Evolutionary conservation across 805 yeast genomes (phyloP), one percentile per base, ranked within the genome.

Genomic region (Kuraishia ogatae): DNA sequence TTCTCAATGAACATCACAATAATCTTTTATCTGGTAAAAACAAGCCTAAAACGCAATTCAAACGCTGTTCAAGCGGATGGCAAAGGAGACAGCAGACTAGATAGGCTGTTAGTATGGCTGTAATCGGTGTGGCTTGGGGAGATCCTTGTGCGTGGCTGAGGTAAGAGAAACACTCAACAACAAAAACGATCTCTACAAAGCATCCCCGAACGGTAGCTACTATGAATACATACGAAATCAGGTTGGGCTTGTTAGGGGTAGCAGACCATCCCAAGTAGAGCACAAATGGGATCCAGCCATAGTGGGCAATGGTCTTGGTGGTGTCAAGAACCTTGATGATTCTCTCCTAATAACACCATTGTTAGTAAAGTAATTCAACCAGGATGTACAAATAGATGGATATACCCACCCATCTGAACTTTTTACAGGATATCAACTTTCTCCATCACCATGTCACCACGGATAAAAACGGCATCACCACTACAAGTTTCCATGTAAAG

Each of bases 201-300:
- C 49, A 47, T 22, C 49, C 22, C 19, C 49, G 19, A n/a, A 47
- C 35, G 17, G 17, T 8, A 13, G 19, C 10, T 28, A 29, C 35
- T 26, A 8, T 6, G 15, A 26, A 23, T 23, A 63, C 71, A 54
- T 62, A 71, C 76, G 75, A 7, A 71, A 93, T 78, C 67, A 93
- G 76, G 61, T 84, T 83, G 60, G 97, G 97, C 73, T 87, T 89
- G 71, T 86, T 87, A 55, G 90, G 78, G 60, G 93, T 84, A 62
- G 89, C 83, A 56, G 81, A 71, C 91, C 91, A 87, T 51, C 94
- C 99, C 64, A 94, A 76, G 78, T 94, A 94, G 67, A 94, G 77
- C 61, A 94, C 85, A 68, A 94, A 87, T 56, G 99, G 99, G 65
- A 94, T 85, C 89, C 96, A 94, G 51, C 98, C 97, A 73, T 91